Base-by-base conservation (phyloP, 805 yeast genomes). In the Ascoidea rubescens region DNA sequence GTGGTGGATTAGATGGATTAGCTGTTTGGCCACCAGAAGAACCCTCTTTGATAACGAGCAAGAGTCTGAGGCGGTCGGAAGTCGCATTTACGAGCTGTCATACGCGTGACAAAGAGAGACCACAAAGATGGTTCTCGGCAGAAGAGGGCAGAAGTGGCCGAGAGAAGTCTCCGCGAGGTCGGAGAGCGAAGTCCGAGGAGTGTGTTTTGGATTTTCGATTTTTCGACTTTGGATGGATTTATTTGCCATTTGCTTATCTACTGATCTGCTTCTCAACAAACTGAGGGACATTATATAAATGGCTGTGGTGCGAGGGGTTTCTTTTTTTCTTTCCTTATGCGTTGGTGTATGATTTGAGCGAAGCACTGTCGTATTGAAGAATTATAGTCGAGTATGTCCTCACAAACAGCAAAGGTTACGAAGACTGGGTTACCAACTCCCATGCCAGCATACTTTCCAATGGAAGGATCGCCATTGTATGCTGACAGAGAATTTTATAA, bases 361-460 rank as follows among this genome's bases (percentile, higher is more conserved):
- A 21, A 21, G 28, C 28, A 21, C 3, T 21, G 28, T 21, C 28
- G 28, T 2, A 21, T 21, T 21, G 28, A 21, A 21, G 3, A 21
- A 21, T 21, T 21, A 21, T 21, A 21, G 28, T 21, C 28, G 28
- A 21, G 28, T 21, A 37, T 37, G 43, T 37, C 43, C 14, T 37
- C 43, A 8, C 43, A 37, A 37, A 10, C 43, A 10, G 14, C 8
- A 10, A 37, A 8, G 8, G 14, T 37, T 10, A 37, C 43, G 8
- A 37, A 37, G 14, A 37, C 43, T 37, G 43, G 43, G 43, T 14
- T 37, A 2, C 43, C 43, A 10, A 37, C 43, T 10, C 84, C 84
- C 5, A 66, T 64, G 2, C 74, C 84, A 2, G 82, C 84, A 1
- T 79, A 79, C 58, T 68, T 73, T 53, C 82, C 84, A 28, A 75